Conservation (phyloP, 768 basidiomycete species). For the Boletellus sp. region DNA sequence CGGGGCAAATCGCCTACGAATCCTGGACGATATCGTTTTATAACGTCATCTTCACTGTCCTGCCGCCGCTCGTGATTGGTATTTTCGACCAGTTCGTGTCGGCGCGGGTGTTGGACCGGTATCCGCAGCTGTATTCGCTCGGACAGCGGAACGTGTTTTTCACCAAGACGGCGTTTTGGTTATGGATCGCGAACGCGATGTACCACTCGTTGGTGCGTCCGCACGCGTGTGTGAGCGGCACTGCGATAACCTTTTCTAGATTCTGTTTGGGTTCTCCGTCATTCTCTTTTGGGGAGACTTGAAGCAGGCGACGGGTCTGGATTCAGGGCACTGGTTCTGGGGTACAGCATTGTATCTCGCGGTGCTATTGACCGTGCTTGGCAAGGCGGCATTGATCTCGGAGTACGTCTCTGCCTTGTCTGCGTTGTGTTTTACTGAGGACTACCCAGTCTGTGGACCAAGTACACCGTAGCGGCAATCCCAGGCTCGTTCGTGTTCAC, state of each 20-base stretch:
- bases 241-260: constrained; percentile 38
- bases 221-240: neutral
- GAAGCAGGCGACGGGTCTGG: constrained; percentile 72
- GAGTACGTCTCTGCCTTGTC: constrained; percentile 60
- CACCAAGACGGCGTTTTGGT: constrained; percentile 86
- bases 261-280: constrained; percentile 84
- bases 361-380: constrained; percentile 90
- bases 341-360: constrained; percentile 94
- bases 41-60: constrained; percentile 93
- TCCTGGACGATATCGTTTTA: constrained; percentile 98
- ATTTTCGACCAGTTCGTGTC: constrained; percentile 99
- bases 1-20: constrained; percentile 97
- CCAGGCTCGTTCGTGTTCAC: constrained; percentile 96
- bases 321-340: constrained; percentile 98
- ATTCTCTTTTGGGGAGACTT: constrained; percentile 93
- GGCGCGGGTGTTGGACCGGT: constrained; percentile 92
- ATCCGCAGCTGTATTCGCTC: constrained; percentile 92
- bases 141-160: constrained; percentile 96
- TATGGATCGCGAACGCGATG: constrained; percentile 85
- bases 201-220: constrained; percentile 80
- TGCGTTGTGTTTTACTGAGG: neutral
- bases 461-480: constrained; percentile 97
- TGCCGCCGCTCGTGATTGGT: constrained; percentile 96
- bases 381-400: constrained; percentile 94
- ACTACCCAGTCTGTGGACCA: constrained; percentile 86